Base-by-base conservation (phyloP, 1,284 basidiomycete genomes). In the Thecaphora thlaspeos region DNA sequence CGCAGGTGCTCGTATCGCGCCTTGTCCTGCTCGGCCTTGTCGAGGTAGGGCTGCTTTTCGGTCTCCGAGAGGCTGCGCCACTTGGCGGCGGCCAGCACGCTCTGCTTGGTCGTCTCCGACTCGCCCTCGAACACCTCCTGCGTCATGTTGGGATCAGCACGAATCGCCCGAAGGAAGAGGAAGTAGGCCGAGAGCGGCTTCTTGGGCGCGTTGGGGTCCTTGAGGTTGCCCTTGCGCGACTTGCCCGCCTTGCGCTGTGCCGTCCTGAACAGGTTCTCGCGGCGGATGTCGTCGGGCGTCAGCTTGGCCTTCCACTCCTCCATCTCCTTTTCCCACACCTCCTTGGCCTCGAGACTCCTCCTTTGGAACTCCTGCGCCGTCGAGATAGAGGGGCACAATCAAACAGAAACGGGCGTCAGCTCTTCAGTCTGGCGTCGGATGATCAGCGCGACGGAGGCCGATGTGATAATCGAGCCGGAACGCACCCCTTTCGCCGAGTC, bases 171-270 rank as follows among this genome's bases (percentile, higher is more conserved):
- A 61, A 95, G 80, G 82, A 93, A 96, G 85, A 94, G 88, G 71
- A 95, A 95, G 78, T 95, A 96, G 3, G 92, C 91, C 70, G 86
- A 88, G 26, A 95, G 84, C 3, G 92, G 92, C 79, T 94, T 94
- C 85, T 93, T 93, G 10, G 92, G 92, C 18, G 91, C 92, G 75
- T 95, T 93, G 24, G 91, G 91, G 77, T 96, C 91, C 82, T 94
- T 94, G 80, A 96, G 88, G 79, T 96, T 95, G 61, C 89, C 88
- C 83, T 89, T 90, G 68, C 91, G 84, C 46, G 89, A 91, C 80
- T 92, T 91, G 73, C 92, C 93, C 18, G 90, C 88, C 80, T 91
- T 91, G 61, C 92, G 86, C 80, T 94, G 91, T 39, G 90, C 90
- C 34, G 92, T 86, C 41, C 92, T 87, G 81, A 87, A 95, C 5